phyloP scores from a whole-genome alignment of 768 basidiomycete genomes.

The Suillus decipiens region DNA sequence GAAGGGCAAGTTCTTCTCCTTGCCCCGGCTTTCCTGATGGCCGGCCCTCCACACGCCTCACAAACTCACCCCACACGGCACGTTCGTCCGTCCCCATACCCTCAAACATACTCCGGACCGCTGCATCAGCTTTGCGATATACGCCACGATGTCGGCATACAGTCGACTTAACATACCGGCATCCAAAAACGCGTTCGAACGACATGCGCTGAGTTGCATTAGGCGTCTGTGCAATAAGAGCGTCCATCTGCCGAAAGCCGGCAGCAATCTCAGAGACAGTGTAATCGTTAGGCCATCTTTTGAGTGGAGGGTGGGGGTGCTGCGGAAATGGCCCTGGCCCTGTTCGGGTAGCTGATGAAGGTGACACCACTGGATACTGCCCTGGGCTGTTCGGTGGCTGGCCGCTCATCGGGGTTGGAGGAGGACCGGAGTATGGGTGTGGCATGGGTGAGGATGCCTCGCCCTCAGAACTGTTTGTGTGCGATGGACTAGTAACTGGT shows the following conservation, averaged over 20 bases:
- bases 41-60: conserved; percentile 59
- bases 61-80: conserved; percentile 71
- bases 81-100: conserved; percentile 53
- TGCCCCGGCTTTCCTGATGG: conserved; percentile 30
- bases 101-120: conserved; percentile 52
- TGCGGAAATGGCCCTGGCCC: conserved; percentile 40
- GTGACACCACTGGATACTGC: conserved; percentile 13
- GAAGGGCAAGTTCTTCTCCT: conserved; percentile 23
- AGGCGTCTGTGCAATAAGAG: conserved; percentile 35
- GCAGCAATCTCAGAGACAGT: conserved; percentile 63
- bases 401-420: conserved; percentile 24
- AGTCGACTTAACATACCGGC: conserved; percentile 72
- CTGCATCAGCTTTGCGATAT: conserved; percentile 57
- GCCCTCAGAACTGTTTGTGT: conserved; percentile 17
- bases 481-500: conserved; percentile 17
- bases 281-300: conserved; percentile 79
- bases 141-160: conserved; percentile 72
- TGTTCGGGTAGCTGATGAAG: conserved; percentile 21
- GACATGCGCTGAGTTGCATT: conserved; percentile 63
- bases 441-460: conserved; percentile 18
- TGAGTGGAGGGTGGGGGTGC: conserved; percentile 63
- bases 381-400: conserved; percentile 22
- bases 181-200: conserved; percentile 71
- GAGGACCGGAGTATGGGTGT: conserved; percentile 20
- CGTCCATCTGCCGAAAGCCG: conserved; percentile 57